Evolutionary conservation across 352 stramenopile species (phyloP), one percentile per base, ranked within the genome.

Genomic region (Phytophthora parvispora): DNA sequence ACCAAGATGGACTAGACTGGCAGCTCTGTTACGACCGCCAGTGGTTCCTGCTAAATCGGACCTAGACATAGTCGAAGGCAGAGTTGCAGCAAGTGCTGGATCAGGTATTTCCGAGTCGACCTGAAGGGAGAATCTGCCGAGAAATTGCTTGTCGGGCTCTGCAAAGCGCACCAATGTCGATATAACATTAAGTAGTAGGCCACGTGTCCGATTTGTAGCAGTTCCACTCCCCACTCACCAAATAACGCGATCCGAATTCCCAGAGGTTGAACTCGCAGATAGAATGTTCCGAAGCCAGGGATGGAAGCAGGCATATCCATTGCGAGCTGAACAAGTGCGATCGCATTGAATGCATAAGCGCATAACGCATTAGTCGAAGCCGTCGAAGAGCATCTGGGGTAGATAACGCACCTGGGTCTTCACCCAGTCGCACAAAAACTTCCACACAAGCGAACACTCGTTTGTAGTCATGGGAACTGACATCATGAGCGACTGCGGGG

Each of bases 371-470:
- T 47, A 47, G 38, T 8, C 38, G 24, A 8, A 6, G 0, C 9
- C n/a, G 3, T 28, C 40, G 10, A 28, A 10, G 22, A 49, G 42
- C 9, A 51, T 22, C 13, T 24, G 38, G 55, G 27, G 2, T 6
- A 38, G 38, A 49, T 7, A 38, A 60, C 53, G 25, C 29, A 89
- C 84, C 75, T 90, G 84, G 0, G 82, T 68, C n/a, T 83, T 85
- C 34, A 93, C 63, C 87, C 87, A 95, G 50, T 93, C 78, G 31
- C 71, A 84, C 31, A 95, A 48, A 42, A 92, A 93, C 22, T 83
- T 84, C 84, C 85, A 95, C 47, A 91, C 84, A 6, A 82, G 25
- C 16, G 54, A 66, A 29, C 84, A 85, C 45, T 91, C 78, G 20
- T 66, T 66, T 0, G 77, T 64, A 0, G 84, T 91, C 60, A 90